phyloP scores from a whole-genome alignment of 495 filamentous ascomycete species.

The Articulospora tetracladia region DNA sequence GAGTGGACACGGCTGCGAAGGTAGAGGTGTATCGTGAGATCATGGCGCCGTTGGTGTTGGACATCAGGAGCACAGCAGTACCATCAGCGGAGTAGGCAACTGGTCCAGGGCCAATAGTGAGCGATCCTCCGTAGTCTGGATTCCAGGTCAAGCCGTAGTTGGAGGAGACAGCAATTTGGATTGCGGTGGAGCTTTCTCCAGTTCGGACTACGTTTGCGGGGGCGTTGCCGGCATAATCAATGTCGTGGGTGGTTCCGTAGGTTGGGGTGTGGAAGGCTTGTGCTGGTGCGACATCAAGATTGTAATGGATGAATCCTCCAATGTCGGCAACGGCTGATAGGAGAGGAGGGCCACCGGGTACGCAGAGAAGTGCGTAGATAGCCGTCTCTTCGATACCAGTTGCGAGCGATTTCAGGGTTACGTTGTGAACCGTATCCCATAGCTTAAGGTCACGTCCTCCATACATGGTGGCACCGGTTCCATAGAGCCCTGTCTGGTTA shows the following conservation, averaged over 20 bases:
- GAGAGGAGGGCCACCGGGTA: slow-evolving; percentile 49
- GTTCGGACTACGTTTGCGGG: slow-evolving; percentile 48
- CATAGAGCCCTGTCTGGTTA: slow-evolving; percentile 22
- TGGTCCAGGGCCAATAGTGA: slow-evolving; percentile 1
- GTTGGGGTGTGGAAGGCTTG: slow-evolving; percentile 45
- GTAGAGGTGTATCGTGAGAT: slow-evolving; percentile 36
- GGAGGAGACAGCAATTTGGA: slow-evolving; percentile 29
- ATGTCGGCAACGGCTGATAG: slow-evolving; percentile 56
- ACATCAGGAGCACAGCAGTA: slow-evolving; percentile 34
- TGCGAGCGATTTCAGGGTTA: slow-evolving; percentile 48
- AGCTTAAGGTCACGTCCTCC: slow-evolving; percentile 25
- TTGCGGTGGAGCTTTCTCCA: slow-evolving; percentile 27
- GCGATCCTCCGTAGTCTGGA: slow-evolving; percentile 12
- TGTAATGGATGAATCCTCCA: slow-evolving; percentile 47
- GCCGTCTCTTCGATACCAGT: slow-evolving; percentile 58
- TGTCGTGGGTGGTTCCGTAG: slow-evolving; percentile 44
- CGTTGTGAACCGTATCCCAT: slow-evolving; percentile 32
- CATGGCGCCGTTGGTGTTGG: slow-evolving; percentile 34
- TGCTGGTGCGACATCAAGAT: slow-evolving; percentile 42
- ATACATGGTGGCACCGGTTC: slow-evolving; percentile 32
- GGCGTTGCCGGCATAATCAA: slow-evolving; percentile 56
- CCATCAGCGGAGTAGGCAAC: slow-evolving; percentile 42
- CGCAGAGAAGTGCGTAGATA: slow-evolving; percentile 46
- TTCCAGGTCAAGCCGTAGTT: slow-evolving; percentile 25
- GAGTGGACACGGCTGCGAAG: slow-evolving; percentile 40